Percentiles rank a stretch among this genome's conserved stretches.
Conservation (phyloP, 106 monocot genomes). For the Dendrobium nobile region DNA sequence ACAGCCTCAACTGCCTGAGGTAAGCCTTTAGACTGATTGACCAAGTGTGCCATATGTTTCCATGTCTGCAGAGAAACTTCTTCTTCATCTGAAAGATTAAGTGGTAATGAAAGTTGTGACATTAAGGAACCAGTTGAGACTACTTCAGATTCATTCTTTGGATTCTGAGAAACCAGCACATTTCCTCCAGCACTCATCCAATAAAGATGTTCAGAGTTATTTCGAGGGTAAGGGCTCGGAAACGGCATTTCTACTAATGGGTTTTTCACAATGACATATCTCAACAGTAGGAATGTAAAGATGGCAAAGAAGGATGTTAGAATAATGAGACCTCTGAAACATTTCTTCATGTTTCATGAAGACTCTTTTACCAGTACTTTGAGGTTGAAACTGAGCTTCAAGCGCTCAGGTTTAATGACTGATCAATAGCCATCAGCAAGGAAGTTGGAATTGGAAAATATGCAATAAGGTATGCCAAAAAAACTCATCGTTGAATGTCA, state of each 20-base stretch:
- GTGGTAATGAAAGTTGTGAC: conserved; percentile 23
- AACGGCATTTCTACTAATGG: conserved; percentile 43
- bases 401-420: neutral
- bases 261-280: conserved; percentile 57
- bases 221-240: conserved; percentile 26
- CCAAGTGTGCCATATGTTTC: conserved; percentile 52
- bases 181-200: conserved; percentile 24
- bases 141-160: conserved; percentile 36
- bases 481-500: neutral
- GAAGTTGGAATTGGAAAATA: neutral
- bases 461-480: neutral
- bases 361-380: neutral
- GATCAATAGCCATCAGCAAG: neutral
- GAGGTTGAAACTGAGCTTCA: neutral
- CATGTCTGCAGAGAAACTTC: conserved; percentile 56
- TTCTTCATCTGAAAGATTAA: conserved; percentile 58
- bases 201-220: conserved; percentile 39
- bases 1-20: conserved; percentile 74
- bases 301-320: conserved; percentile 14
- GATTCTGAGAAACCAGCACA: conserved; percentile 27
- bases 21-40: conserved; percentile 33
- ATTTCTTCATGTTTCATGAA: conserved; percentile 46
- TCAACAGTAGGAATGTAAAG: conserved; percentile 34
- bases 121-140: conserved; percentile 37
- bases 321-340: conserved; percentile 28